These are phyloP conservation scores for Tympanopsis confertula DNA, from an alignment of 2,329 filamentous ascomycete species.

Conservation along the genomic window DNA sequence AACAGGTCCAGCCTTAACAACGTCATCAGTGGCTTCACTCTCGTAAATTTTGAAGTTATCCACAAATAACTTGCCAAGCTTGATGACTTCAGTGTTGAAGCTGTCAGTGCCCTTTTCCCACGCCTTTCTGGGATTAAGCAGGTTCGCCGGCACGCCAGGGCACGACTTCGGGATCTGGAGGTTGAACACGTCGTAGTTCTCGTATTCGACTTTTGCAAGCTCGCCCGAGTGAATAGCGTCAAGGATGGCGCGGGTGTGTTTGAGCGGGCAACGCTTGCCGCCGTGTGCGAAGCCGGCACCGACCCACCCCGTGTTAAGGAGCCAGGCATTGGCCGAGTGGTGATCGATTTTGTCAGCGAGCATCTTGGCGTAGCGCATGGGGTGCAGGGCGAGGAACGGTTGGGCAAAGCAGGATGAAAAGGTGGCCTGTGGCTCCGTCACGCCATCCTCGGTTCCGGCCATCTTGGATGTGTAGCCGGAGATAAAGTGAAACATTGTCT, in stretches of 20 bases:
- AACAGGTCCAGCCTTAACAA: slow-evolving; percentile 54
- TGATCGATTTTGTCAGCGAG: slow-evolving; percentile 92
- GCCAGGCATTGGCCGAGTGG: slow-evolving; percentile 93
- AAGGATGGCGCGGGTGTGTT: slow-evolving; percentile 96
- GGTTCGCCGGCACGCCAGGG: slow-evolving; percentile 76
- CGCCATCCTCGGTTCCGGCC: slow-evolving; percentile 94
- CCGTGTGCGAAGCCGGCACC: slow-evolving; percentile 82
- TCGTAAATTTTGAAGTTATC: slow-evolving; percentile 98
- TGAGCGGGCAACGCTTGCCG: slow-evolving; percentile 92
- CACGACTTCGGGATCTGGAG: slow-evolving; percentile 84
- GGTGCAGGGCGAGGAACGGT: slow-evolving; percentile 95
- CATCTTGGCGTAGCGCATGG: slow-evolving; percentile 98
- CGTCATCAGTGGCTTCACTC: slow-evolving; percentile 69
- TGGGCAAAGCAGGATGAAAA: slow-evolving; percentile 99
- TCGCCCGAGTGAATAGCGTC: slow-evolving; percentile 96
- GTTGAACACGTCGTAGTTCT: slow-evolving; percentile 94
- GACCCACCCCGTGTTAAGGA: slow-evolving; percentile 97
- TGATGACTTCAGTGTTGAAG: slow-evolving; percentile 80
- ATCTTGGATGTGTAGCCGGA: slow-evolving; percentile 99
- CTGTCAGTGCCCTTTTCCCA: slow-evolving; percentile 69
- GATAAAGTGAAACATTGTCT: slow-evolving; percentile 99
- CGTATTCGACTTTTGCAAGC: slow-evolving; percentile 84
- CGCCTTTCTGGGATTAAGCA: slow-evolving; percentile 86
- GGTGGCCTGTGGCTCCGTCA: slow-evolving; percentile 93
- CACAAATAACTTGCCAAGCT: slow-evolving; percentile 79